A percentile compares a stretch with the other conserved stretches of the same genome.
Evolutionary conservation across 768 basidiomycete species (phyloP).

Genomic region (Serendipita vermifera): DNA sequence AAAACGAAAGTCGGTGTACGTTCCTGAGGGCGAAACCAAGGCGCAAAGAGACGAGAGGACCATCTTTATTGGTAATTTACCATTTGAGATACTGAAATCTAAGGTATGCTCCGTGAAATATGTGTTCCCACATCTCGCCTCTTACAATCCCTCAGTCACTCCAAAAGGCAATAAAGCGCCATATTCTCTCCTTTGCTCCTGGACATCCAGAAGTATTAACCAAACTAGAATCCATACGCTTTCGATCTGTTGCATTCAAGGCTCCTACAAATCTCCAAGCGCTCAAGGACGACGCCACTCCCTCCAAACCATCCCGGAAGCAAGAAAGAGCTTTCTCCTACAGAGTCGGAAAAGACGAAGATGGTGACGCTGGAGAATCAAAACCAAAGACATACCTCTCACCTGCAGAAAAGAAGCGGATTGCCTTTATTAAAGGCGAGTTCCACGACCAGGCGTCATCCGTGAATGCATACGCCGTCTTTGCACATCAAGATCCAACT

Average conservation of each 20-base stretch:
- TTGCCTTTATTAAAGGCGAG: constrained; percentile 88
- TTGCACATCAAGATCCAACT: constrained; percentile 48
- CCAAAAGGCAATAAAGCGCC: constrained; percentile 61
- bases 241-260: constrained; percentile 87
- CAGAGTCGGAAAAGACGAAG: constrained; percentile 31
- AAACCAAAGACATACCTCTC: constrained; percentile 53
- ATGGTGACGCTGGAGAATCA: constrained; percentile 30
- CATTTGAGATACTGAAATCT: constrained; percentile 58
- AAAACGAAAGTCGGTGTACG: constrained; percentile 31
- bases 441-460: constrained; percentile 66
- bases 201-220: constrained; percentile 27
- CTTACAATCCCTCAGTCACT: constrained; percentile 36
- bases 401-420: constrained; percentile 77
- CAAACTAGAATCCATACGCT: constrained; percentile 84
- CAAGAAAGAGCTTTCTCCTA: constrained; percentile 52
- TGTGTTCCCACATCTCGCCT: neutral
- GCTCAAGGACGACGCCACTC: constrained; percentile 31
- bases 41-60: constrained; percentile 69
- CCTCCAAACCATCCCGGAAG: constrained; percentile 25
- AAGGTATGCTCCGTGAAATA: constrained; percentile 38
- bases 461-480: constrained; percentile 83
- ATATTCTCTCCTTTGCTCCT: constrained; percentile 60
- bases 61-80: constrained; percentile 83
- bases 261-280: constrained; percentile 49
- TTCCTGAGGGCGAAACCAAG: constrained; percentile 56